Conservation (phyloP, 441 rosid genomes). For the Corymbia calophylla region DNA sequence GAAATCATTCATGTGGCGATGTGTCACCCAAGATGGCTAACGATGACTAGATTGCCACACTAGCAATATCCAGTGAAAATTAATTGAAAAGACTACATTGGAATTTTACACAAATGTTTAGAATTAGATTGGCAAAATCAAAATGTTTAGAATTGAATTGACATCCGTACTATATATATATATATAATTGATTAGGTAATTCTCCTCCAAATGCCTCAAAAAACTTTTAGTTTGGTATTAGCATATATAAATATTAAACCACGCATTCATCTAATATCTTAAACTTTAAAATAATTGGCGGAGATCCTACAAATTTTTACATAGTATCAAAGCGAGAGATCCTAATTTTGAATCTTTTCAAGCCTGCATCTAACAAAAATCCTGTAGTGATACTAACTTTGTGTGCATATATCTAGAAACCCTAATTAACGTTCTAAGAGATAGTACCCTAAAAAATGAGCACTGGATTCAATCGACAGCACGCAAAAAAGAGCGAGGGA, state of each 20-base stretch:
- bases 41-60: neutral
- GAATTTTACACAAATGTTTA: neutral
- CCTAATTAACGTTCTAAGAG: neutral
- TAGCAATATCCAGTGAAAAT: neutral
- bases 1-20: accelerated
- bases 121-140: neutral
- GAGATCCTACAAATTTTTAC: neutral
- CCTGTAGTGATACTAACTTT: neutral
- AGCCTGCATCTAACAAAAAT: neutral
- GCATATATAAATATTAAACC: too few relatives aligned
- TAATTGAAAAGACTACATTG: neutral
- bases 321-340: neutral
- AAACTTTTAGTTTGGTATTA: neutral
- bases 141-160: neutral
- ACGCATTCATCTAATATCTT: neutral
- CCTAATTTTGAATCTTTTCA: neutral
- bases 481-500: neutral
- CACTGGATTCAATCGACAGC: neutral
- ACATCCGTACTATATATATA: neutral
- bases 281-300: neutral
- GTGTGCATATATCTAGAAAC: neutral
- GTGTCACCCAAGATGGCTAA: accelerated
- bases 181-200: neutral
- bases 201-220: neutral
- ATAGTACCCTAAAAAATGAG: neutral